A percentile compares a stretch with the other conserved stretches of the same genome.
phyloP scores from a whole-genome alignment of 129 eudicot genomes.

The Calendula officinalis region DNA sequence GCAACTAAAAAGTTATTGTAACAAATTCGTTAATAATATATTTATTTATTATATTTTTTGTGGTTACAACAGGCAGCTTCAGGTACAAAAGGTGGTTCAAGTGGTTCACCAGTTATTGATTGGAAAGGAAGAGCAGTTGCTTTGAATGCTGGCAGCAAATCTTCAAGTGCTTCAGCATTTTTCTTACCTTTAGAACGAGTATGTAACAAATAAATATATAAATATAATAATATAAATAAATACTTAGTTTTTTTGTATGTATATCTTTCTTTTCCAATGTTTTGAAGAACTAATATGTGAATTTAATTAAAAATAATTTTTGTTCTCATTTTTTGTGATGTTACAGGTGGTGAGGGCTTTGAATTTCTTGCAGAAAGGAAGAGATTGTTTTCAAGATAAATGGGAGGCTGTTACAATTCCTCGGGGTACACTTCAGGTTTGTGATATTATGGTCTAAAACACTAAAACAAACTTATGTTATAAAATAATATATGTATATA shows the following conservation, averaged over 20 bases:
- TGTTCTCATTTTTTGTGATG: constrained; percentile 7
- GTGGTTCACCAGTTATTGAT: constrained; percentile 97
- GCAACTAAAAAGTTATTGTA: constrained; percentile 10
- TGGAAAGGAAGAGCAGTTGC: constrained; percentile 99
- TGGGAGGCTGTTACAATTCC: constrained; percentile 89
- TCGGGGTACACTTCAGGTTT: constrained; percentile 99
- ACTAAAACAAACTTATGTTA: constrained; percentile 3
- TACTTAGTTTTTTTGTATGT: not conserved
- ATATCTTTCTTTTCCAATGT: not conserved
- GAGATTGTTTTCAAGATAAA: constrained; percentile 55
- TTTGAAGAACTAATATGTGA: not conserved
- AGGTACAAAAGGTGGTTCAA: constrained; percentile 99
- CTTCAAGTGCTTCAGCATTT: constrained; percentile 96
- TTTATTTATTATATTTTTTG: constrained; percentile 1
- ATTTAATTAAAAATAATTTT: not conserved
- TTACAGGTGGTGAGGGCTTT: constrained; percentile 92
- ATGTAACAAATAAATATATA: constrained; percentile 2
- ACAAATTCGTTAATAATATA: not conserved
- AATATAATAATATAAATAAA: no score
- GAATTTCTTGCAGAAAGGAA: constrained; percentile 63
- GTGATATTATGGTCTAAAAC: constrained; percentile 28
- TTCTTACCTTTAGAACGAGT: constrained; percentile 92
- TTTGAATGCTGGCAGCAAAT: constrained; percentile 96
- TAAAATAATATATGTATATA: not conserved
- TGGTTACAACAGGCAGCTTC: constrained; percentile 76